phyloP scores from a whole-genome alignment of 768 basidiomycete genomes.

The Hypholoma sublateritium region DNA sequence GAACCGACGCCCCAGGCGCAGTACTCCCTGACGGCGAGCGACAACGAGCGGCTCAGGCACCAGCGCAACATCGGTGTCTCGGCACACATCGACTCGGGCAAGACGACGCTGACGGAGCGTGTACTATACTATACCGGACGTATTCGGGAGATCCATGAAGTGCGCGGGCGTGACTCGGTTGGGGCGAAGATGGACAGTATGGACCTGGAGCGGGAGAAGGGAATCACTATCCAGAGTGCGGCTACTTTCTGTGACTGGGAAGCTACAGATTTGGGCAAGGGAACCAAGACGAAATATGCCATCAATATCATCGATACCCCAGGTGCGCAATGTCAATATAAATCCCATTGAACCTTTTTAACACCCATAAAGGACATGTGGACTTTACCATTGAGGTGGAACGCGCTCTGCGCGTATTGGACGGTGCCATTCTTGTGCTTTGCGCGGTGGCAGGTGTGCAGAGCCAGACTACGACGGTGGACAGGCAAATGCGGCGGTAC shows the following conservation, averaged over 20 bases:
- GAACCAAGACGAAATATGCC: constrained; percentile 77
- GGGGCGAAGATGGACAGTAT: constrained; percentile 99
- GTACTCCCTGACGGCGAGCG: constrained; percentile 59
- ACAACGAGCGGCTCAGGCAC: constrained; percentile 61
- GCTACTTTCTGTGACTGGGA: constrained; percentile 99
- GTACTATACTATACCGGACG: constrained; percentile 95
- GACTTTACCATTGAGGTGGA: constrained; percentile 99
- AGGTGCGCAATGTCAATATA: constrained; percentile 42
- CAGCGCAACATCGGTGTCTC: constrained; percentile 97
- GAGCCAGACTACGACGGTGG: constrained; percentile 99
- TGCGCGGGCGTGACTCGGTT: constrained; percentile 90
- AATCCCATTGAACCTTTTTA: background rate
- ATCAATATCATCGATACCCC: constrained; percentile 99
- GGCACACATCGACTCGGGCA: constrained; percentile 95
- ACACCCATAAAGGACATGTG: constrained; percentile 75
- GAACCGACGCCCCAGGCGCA: constrained; percentile 29
- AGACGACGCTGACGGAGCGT: constrained; percentile 97
- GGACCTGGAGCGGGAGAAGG: constrained; percentile 98
- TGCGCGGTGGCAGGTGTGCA: constrained; percentile 97
- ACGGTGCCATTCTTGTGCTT: constrained; percentile 94
- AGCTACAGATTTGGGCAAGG: constrained; percentile 56
- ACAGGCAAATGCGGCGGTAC: constrained; percentile 98
- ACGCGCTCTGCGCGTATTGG: constrained; percentile 91
- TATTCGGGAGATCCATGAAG: constrained; percentile 96
- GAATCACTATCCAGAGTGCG: constrained; percentile 98